Percentiles rank a stretch among this genome's conserved stretches.
Conservation (phyloP, 2,329 filamentous ascomycete genomes). For the Leptoxyphium fumago region DNA sequence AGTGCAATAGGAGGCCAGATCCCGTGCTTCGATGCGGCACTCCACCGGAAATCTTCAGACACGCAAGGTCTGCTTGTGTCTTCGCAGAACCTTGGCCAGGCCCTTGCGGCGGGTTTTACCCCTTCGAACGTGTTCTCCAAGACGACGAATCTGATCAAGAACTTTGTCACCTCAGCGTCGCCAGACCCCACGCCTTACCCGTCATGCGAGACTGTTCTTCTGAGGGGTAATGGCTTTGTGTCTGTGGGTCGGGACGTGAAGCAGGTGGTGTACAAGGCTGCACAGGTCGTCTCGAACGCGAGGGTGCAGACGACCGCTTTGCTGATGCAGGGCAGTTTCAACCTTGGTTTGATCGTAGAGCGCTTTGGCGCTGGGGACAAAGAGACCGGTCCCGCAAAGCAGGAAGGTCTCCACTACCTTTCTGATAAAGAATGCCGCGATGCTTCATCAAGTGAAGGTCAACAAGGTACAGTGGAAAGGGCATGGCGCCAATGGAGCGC, state of each 20-base stretch:
- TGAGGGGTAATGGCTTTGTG: conserved; percentile 33
- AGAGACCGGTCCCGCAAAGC: conserved; percentile 25
- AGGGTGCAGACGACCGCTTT: conserved; percentile 27
- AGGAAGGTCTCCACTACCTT: conserved; percentile 28
- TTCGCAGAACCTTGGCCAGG: conserved; percentile 18
- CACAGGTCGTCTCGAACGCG: conserved; percentile 33
- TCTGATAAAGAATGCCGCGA: conserved; percentile 28
- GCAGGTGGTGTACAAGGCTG: conserved; percentile 26
- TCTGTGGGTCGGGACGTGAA: conserved; percentile 24
- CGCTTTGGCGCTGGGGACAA: conserved; percentile 24
- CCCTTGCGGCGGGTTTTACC: conserved; percentile 19
- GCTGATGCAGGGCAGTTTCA: conserved; percentile 15
- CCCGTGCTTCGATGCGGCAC: conserved; percentile 20
- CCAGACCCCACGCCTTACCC: conserved; percentile 9
- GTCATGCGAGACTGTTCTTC: conserved; percentile 26
- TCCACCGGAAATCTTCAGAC: conserved; percentile 17
- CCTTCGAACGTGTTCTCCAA: conserved; percentile 12
- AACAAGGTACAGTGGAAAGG: conserved; percentile 17
- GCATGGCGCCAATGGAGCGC: conserved; percentile 30
- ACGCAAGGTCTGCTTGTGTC: conserved; percentile 21
- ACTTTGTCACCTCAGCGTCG: conserved; percentile 13
- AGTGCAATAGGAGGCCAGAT: conserved; percentile 26
- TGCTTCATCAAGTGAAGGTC: conserved; percentile 20
- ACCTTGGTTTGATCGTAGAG: conserved; percentile 25
- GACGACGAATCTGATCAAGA: conserved; percentile 16